Conservation (phyloP, 2,329 filamentous ascomycete genomes). For the Nannizziopsis arthrosporioides region DNA sequence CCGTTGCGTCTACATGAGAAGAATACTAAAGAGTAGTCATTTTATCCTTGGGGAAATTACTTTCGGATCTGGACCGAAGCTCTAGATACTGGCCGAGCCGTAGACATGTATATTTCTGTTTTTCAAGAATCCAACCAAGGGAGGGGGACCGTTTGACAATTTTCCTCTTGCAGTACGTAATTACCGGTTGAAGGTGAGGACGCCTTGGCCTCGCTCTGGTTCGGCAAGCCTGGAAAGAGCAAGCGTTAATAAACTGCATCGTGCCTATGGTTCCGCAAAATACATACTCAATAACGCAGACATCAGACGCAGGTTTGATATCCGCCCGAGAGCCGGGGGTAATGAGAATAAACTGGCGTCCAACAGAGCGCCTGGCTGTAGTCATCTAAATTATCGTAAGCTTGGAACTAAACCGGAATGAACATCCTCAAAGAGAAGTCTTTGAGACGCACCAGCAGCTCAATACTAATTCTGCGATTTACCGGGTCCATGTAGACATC, state of each 20-base stretch:
- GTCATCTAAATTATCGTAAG: conserved; percentile 48
- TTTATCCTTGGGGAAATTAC: too few relatives aligned
- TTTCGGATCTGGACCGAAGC: too few relatives aligned
- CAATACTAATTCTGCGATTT: conserved; percentile 84
- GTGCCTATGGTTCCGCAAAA: not conserved
- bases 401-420: not conserved
- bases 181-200: conserved; percentile 23
- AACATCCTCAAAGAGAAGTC: not conserved
- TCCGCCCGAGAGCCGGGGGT: conserved; percentile 71
- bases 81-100: too few relatives aligned
- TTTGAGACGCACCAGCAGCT: conserved; percentile 62
- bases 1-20: too few relatives aligned
- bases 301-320: conserved; percentile 35
- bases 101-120: too few relatives aligned
- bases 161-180: too few relatives aligned
- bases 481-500: conserved; percentile 99
- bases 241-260: not conserved
- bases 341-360: conserved; percentile 89
- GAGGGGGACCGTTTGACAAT: too few relatives aligned
- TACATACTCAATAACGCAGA: conserved; percentile 35
- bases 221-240: conserved; percentile 29
- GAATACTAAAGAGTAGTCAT: too few relatives aligned
- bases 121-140: too few relatives aligned
- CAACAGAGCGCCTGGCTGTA: conserved; percentile 74
- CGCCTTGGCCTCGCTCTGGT: conserved; percentile 35